Evolutionary conservation across 805 yeast genomes (phyloP).

Genomic region (Suhomyces canberraensis): DNA sequence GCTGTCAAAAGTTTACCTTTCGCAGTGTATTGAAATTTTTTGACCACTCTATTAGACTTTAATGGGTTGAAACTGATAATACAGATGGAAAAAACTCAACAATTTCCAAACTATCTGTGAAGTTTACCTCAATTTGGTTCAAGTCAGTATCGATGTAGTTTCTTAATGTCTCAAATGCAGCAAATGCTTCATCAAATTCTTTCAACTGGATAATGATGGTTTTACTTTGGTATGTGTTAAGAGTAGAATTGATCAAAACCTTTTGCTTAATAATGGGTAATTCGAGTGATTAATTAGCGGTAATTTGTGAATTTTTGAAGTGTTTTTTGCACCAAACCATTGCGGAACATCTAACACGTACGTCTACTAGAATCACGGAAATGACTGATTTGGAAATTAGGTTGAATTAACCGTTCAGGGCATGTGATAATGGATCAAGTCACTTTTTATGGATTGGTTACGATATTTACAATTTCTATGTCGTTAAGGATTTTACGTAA

Average conservation of each 20-base stretch:
- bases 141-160: slow-evolving; percentile 32
- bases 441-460: no score
- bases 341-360: no score
- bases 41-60: slow-evolving; percentile 16
- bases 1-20: slow-evolving; percentile 17
- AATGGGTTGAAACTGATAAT: slow-evolving; percentile 35
- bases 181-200: slow-evolving; percentile 43
- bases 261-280: slow-evolving; percentile 19
- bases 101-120: slow-evolving; percentile 30
- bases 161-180: slow-evolving; percentile 38
- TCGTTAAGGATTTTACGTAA: no score
- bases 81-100: slow-evolving; percentile 33
- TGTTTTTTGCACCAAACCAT: slow-evolving; percentile 12
- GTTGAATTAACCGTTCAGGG: no score
- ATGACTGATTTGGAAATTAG: no score
- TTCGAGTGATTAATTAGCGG: slow-evolving; percentile 35
- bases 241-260: slow-evolving; percentile 27
- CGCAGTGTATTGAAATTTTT: slow-evolving; percentile 23
- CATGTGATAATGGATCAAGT: no score
- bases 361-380: no score
- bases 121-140: slow-evolving; percentile 26
- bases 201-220: slow-evolving; percentile 28
- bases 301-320: slow-evolving; percentile 28
- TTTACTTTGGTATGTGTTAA: slow-evolving; percentile 37
- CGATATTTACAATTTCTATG: no score